Evolutionary conservation across 345 rosid genomes (phyloP).

Genomic region (Ceriops tagal): DNA sequence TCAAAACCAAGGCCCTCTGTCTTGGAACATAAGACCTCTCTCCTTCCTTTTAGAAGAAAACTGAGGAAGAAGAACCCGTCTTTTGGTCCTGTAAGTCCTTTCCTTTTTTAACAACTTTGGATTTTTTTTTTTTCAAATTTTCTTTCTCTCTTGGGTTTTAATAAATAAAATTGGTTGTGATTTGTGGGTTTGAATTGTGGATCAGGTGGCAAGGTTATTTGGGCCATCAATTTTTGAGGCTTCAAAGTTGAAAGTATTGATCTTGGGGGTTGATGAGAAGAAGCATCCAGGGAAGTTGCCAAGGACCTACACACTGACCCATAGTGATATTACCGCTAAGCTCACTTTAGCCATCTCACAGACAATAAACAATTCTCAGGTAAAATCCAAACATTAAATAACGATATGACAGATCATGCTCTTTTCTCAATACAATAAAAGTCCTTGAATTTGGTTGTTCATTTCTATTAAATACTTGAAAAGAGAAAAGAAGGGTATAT

Average conservation of each 20-base stretch:
- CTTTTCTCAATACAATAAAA: not conserved
- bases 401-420: not conserved
- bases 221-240: constrained; percentile 97
- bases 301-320: constrained; percentile 91
- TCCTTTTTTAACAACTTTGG: not conserved
- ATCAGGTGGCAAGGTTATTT: constrained; percentile 81
- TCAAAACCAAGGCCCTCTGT: constrained; percentile 41
- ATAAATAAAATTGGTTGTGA: not conserved
- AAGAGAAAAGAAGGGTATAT: not conserved
- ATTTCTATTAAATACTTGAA: not conserved
- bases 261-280: constrained; percentile 83
- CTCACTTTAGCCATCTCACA: constrained; percentile 85
- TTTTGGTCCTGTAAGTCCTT: constrained; percentile 50
- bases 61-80: constrained; percentile 41
- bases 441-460: not conserved
- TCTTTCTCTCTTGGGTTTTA: not conserved
- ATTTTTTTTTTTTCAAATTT: not conserved
- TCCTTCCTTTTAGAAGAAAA: constrained; percentile 38
- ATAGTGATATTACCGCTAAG: constrained; percentile 82
- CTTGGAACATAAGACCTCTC: constrained; percentile 40
- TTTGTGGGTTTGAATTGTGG: constrained; percentile 23
- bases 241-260: constrained; percentile 80
- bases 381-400: constrained; percentile 15
- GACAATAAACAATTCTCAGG: constrained; percentile 91
- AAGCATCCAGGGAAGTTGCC: constrained; percentile 88